These are phyloP conservation scores for Salix exigua DNA, from an alignment of 345 rosid genomes.

Conservation along the genomic window DNA sequence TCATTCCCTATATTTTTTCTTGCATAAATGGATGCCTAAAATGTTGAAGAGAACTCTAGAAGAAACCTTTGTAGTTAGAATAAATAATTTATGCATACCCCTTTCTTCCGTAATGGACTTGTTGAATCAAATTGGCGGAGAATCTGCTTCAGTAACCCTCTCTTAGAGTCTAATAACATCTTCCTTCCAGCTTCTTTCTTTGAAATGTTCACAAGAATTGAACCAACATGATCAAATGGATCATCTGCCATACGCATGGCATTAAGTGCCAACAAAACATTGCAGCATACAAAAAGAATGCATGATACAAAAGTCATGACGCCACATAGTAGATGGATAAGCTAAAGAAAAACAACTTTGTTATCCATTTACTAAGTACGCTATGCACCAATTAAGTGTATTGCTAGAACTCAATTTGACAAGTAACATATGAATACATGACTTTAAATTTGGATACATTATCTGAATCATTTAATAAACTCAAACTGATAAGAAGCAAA, in stretches of 20 bases:
- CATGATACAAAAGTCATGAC: background rate
- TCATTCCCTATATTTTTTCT: background rate
- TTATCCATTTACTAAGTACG: background rate
- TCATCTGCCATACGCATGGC: conserved; percentile 48
- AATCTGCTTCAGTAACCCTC: conserved; percentile 79
- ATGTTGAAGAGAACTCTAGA: background rate
- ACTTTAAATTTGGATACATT: background rate
- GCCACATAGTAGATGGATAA: conserved; percentile 2
- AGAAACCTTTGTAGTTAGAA: conserved; percentile 5
- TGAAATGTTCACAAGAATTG: conserved; percentile 86
- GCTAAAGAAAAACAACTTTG: background rate
- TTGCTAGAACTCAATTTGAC: background rate
- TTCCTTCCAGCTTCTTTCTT: conserved; percentile 78
- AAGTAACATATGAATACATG: background rate
- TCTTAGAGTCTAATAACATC: conserved; percentile 68
- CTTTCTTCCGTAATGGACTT: conserved; percentile 66
- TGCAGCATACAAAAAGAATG: background rate
- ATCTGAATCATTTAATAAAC: background rate
- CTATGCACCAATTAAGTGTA: background rate
- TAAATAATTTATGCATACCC: conserved; percentile 48
- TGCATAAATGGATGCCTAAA: background rate
- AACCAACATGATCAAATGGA: conserved; percentile 89
- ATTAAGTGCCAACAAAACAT: conserved; percentile 13
- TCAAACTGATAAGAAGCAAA: conserved; percentile 14
- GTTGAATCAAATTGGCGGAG: conserved; percentile 73